Conservation (phyloP, 306 rosid genomes). For the Prinsepia uniflora region DNA sequence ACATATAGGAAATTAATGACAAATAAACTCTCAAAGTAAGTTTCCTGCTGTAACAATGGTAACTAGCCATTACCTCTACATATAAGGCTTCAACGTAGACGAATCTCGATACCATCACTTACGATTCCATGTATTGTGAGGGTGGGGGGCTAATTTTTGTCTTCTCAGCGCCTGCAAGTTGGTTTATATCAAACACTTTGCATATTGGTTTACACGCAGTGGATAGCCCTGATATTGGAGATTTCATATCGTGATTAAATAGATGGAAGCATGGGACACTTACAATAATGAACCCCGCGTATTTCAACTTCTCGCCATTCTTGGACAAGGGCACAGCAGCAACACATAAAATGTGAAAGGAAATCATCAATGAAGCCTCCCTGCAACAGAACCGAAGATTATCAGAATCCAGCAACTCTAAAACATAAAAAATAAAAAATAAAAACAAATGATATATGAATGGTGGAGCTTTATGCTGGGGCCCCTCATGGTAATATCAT, state of each 20-base stretch:
- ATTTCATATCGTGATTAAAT: not conserved
- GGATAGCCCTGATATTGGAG: not conserved
- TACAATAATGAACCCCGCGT: conserved; percentile 69
- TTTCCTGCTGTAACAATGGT: conserved; percentile 26
- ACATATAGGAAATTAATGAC: conserved; percentile 35
- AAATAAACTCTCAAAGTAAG: conserved; percentile 23
- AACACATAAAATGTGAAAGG: conserved; percentile 94
- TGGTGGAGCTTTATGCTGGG: not conserved
- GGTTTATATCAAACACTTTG: conserved; percentile 23
- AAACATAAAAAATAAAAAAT: no score
- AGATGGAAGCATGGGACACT: conserved; percentile 20
- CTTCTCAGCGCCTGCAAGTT: conserved; percentile 65
- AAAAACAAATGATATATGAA: not conserved
- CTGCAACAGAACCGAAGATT: conserved; percentile 34
- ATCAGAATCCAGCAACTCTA: not conserved
- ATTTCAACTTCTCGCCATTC: conserved; percentile 99
- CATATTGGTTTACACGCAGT: not conserved
- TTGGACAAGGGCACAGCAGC: conserved; percentile 99
- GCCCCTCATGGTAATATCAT: not conserved
- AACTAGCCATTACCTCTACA: conserved; percentile 32
- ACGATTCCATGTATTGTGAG: conserved; percentile 84
- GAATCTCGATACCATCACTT: conserved; percentile 24
- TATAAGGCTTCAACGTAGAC: conserved; percentile 24
- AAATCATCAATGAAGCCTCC: conserved; percentile 92
- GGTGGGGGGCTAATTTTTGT: conserved; percentile 89